phyloP scores from a whole-genome alignment of 2,329 filamentous ascomycete species.

The Hymenoscyphus occultus region DNA sequence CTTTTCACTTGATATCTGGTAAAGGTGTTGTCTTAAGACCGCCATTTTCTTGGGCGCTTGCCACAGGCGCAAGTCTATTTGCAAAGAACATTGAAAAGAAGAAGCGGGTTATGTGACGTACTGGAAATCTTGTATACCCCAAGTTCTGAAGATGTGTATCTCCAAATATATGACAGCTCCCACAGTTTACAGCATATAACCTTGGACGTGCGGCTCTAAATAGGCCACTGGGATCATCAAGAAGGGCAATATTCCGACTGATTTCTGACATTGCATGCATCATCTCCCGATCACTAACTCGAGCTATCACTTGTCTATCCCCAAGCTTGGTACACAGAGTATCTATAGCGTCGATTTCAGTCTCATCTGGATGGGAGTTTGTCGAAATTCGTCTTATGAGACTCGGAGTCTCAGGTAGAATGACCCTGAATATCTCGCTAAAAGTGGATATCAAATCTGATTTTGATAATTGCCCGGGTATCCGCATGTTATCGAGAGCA shows the following conservation, averaged over 20 bases:
- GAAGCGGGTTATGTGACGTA: conserved; percentile 22
- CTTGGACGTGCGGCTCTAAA: conserved; percentile 34
- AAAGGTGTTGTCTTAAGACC: not conserved
- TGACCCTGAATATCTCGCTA: conserved; percentile 38
- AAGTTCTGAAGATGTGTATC: conserved; percentile 37
- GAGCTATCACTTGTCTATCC: conserved; percentile 38
- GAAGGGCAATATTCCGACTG: conserved; percentile 36
- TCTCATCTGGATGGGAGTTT: conserved; percentile 35
- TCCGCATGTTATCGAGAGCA: conserved; percentile 38
- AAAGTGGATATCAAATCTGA: conserved; percentile 39
- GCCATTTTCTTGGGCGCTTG: not conserved
- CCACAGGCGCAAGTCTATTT: too few species aligned
- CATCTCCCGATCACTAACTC: conserved; percentile 42
- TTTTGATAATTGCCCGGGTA: conserved; percentile 38
- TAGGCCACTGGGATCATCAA: conserved; percentile 39
- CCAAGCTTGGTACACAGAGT: conserved; percentile 36
- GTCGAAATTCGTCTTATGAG: conserved; percentile 29
- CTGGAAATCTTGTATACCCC: conserved; percentile 32
- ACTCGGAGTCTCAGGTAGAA: conserved; percentile 40
- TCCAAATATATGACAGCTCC: conserved; percentile 38
- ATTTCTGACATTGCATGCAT: conserved; percentile 39
- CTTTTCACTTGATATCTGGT: not conserved
- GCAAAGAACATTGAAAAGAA: not conserved
- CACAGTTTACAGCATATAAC: conserved; percentile 40
- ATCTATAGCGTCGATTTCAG: conserved; percentile 40